Conservation (phyloP, 2,329 filamentous ascomycete genomes). For the Pseudogymnoascus sp. region DNA sequence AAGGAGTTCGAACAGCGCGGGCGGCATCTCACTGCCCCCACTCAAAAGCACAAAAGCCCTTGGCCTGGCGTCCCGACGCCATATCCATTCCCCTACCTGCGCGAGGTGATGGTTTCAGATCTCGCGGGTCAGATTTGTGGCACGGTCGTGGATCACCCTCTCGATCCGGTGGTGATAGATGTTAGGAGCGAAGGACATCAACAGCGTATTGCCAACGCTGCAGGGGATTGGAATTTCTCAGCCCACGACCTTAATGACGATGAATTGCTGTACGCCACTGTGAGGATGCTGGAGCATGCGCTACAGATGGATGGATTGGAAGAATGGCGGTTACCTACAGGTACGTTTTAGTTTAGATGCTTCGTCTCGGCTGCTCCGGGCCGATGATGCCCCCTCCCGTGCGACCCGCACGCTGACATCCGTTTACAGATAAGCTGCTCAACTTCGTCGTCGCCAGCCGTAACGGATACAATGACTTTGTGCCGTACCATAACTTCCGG, state of each 20-base stretch:
- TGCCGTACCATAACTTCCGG: constrained; percentile 96
- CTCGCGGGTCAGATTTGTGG: constrained; percentile 87
- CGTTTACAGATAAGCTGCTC: constrained; percentile 61
- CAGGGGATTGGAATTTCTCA: constrained; percentile 80
- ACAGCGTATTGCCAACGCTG: constrained; percentile 53
- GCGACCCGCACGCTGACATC: constrained; percentile 33
- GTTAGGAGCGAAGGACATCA: constrained; percentile 59
- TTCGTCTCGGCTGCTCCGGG: constrained; percentile 2
- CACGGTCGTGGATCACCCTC: constrained; percentile 50
- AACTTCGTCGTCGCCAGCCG: constrained; percentile 82
- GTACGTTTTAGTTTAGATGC: constrained; percentile 39
- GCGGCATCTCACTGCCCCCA: constrained; percentile 30
- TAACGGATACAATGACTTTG: constrained; percentile 91
- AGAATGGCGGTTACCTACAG: constrained; percentile 68
- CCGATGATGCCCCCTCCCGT: constrained; percentile 20
- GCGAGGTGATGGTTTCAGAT: constrained; percentile 88
- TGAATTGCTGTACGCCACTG: constrained; percentile 77
- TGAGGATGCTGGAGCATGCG: constrained; percentile 84
- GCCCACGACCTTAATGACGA: constrained; percentile 87
- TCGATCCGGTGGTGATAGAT: constrained; percentile 53
- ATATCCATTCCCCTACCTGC: constrained; percentile 79
- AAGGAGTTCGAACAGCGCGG: constrained; percentile 68
- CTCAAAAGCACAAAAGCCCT: constrained; percentile 54
- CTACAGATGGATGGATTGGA: constrained; percentile 73
- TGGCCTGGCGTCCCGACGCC: constrained; percentile 85